Conservation (phyloP, 345 rosid species). For the Populus nigra region DNA sequence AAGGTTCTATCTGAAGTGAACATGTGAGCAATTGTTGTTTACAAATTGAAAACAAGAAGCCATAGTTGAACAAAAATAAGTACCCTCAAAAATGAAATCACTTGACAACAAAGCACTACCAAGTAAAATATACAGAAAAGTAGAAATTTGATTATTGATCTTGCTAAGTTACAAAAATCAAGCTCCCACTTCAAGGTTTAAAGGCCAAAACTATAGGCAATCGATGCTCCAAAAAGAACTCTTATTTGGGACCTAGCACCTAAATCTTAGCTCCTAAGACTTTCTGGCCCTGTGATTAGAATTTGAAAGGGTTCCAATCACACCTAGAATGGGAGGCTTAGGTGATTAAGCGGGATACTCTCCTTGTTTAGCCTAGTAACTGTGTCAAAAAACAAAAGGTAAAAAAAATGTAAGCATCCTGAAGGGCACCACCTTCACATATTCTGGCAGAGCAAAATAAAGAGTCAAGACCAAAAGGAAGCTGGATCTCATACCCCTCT, state of each 20-base stretch:
- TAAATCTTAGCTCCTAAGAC: not conserved
- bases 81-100: not conserved
- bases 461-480: not conserved
- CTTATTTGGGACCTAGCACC: not conserved
- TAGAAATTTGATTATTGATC: not conserved
- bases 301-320: not conserved
- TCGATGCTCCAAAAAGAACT: not conserved
- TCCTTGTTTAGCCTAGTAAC: no score
- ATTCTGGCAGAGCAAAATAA: not conserved
- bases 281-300: no score
- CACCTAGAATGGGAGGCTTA: not conserved
- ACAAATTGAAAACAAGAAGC: not conserved
- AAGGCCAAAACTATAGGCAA: not conserved
- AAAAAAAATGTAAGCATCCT: not conserved
- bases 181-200: not conserved
- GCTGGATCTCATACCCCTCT: no score
- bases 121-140: not conserved
- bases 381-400: no score
- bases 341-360: not conserved
- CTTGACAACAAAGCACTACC: not conserved
- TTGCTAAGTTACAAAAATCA: not conserved
- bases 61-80: not conserved
- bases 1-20: conserved; percentile 9
- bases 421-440: not conserved
- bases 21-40: not conserved